Evolutionary conservation across 306 rosid genomes (phyloP), one percentile per base, ranked within the genome.

Genomic region (Cicer cuneatum): DNA sequence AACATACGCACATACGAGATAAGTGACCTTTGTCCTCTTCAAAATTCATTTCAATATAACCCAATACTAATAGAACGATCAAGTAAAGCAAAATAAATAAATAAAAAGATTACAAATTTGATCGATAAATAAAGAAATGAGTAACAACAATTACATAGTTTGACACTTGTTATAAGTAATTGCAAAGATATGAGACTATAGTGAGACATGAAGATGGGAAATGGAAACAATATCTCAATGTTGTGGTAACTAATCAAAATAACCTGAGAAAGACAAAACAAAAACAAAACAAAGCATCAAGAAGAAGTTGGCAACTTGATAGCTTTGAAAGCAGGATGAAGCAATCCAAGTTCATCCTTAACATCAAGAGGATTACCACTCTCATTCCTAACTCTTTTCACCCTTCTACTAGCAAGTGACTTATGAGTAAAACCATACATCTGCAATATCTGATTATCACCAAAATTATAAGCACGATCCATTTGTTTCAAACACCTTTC

Each of bases 391-490:
- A 93, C 82, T 74, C 95, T 87, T 88, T 87, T 90, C 16, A 93
- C 98, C 45, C 69, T 81, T 71, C 85, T 71, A 73, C 93, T 93
- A 5, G 48, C 90, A 66, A 93, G 76, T 1, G 95, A 79, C 66
- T 85, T 89, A 57, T 93, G 98, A 0, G 87, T 80, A 42, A 93
- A 93, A 1, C 97, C 97, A 76, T 93, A 93, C 56, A 93, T 90
- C 71, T 90, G 97, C 58, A 93, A 75, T 65, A 93, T 87, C 78
- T 93, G 97, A 60, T 93, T 93, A 47, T 93, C 98, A 1, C 93
- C 98, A 56, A 93, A 93, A 74, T 93, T 90, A 53, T 64, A 93
- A 5, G 98, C 98, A 24, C 98, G 74, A 8, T 93, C 98, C 98
- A 93, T 93, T 42, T 90, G 97, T 77, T 77, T 93, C 88, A 93